Base-by-base conservation (phyloP, 305 asterid species). In the Plantago coronopus region DNA sequence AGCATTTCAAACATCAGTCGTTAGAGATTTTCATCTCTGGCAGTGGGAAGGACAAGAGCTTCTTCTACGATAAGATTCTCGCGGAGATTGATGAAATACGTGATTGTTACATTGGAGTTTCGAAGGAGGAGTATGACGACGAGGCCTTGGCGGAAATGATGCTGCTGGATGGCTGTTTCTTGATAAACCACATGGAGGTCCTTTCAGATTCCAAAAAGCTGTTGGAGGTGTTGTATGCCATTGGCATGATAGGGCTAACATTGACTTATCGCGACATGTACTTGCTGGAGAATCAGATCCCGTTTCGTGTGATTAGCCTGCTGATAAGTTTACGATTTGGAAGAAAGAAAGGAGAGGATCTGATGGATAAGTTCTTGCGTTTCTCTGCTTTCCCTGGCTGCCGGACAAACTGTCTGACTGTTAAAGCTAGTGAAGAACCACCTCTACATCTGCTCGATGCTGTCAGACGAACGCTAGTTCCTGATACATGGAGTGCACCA, bases 251-350 rank as follows among this genome's bases (percentile, higher is more conserved):
- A 45, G 71, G 16, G 5, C 4, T 54, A 1, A 17, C 67, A 2
- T 56, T 58, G 11, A 54, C 67, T 11, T 11, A 50, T 8, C 68
- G 62, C 0, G 82, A 77, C 44, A 11, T 67, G 49, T 20, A 34
- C 27, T 45, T 75, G 55, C 62, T 75, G 12, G 74, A 75, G 51
- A 75, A 75, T 45, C 80, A 75, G 66, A 53, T 76, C 5, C 81
- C 81, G 11, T 37, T 69, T 22, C 19, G 46, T 48, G 23, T 76
- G 25, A 25, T 76, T 14, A 44, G 54, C 61, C 45, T 62, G 60
- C 44, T 70, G 59, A 40, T 61, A 7, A 14, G 62, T 10, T 23
- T 55, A 18, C 48, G 59, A 48, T 72, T 60, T 48, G 66, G 48
- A 1, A 21, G 46, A 1, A 20, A 45, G 31, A 27, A 54, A 29